Evolutionary conservation across 2,329 filamentous ascomycete species (phyloP).

Genomic region (Ophidiomyces ophidiicola): DNA sequence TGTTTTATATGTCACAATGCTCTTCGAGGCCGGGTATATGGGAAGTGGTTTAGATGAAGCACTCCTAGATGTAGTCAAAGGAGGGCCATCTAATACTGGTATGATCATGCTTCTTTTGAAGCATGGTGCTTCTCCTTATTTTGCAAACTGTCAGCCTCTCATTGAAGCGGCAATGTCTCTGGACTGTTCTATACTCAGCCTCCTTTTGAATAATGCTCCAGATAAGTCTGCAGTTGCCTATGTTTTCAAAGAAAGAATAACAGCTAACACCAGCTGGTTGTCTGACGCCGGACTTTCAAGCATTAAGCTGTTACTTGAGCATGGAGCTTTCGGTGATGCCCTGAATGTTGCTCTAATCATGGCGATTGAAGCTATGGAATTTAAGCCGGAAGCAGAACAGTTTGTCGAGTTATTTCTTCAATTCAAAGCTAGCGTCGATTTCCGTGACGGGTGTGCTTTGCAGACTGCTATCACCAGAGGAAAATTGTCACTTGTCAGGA

Average conservation of each 20-base stretch:
- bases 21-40: constrained; percentile 17
- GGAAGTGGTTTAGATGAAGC: constrained; percentile 13
- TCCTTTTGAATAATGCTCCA: constrained; percentile 13
- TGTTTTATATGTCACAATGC: constrained; percentile 15
- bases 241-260: constrained; percentile 13
- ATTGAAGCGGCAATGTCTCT: constrained; percentile 15
- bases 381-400: constrained; percentile 25
- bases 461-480: constrained; percentile 42
- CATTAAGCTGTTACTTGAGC: constrained; percentile 37
- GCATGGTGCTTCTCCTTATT: constrained; percentile 45
- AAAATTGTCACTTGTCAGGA: constrained; percentile 32
- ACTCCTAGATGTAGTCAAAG: constrained; percentile 15
- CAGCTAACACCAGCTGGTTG: constrained; percentile 28
- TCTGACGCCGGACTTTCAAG: constrained; percentile 41
- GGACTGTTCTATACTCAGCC: constrained; percentile 10
- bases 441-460: constrained; percentile 41
- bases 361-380: constrained; percentile 35
- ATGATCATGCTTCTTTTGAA: constrained; percentile 41
- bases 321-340: constrained; percentile 23
- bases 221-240: constrained; percentile 12
- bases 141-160: constrained; percentile 44
- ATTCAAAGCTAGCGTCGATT: constrained; percentile 39
- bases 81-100: constrained; percentile 13
- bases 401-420: constrained; percentile 34
- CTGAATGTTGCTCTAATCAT: constrained; percentile 38